phyloP scores from a whole-genome alignment of 306 rosid genomes.

The Pyrus betulifolia region DNA sequence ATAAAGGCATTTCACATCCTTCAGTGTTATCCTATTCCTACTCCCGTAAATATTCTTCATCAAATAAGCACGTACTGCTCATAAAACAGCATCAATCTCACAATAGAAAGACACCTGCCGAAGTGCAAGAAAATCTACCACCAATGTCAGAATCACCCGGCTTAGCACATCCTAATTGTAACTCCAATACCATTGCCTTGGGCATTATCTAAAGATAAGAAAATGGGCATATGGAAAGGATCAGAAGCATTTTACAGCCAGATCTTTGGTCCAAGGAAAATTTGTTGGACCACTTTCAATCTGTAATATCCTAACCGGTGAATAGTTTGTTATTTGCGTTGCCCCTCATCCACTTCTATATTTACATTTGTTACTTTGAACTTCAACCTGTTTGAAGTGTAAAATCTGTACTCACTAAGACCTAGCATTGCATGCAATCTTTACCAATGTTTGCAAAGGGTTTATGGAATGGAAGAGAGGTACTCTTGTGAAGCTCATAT shows the following conservation, averaged over 20 bases:
- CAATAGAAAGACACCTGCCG: neutral
- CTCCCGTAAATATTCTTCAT: neutral
- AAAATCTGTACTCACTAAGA: neutral
- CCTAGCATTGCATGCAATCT: neutral
- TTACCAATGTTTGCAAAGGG: neutral
- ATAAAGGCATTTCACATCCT: neutral
- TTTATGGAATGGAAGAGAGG: neutral
- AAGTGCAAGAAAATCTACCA: neutral
- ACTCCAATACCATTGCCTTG: neutral
- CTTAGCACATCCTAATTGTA: neutral
- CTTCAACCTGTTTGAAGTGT: neutral
- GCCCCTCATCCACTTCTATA: neutral
- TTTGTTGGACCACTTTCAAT: neutral
- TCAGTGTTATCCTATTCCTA: neutral
- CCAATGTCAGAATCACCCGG: neutral
- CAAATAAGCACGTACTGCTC: neutral
- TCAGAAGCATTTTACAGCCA: neutral
- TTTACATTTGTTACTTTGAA: neutral
- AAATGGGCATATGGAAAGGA: neutral
- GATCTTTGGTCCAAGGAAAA: neutral
- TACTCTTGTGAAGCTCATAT: neutral
- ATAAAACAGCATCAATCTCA: neutral
- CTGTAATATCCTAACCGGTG: neutral
- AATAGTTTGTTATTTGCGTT: neutral
- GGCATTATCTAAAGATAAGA: neutral